These are phyloP conservation scores for Wilhelminamyces savonicus DNA, from an alignment of 805 yeast genomes.

Conservation along the genomic window DNA sequence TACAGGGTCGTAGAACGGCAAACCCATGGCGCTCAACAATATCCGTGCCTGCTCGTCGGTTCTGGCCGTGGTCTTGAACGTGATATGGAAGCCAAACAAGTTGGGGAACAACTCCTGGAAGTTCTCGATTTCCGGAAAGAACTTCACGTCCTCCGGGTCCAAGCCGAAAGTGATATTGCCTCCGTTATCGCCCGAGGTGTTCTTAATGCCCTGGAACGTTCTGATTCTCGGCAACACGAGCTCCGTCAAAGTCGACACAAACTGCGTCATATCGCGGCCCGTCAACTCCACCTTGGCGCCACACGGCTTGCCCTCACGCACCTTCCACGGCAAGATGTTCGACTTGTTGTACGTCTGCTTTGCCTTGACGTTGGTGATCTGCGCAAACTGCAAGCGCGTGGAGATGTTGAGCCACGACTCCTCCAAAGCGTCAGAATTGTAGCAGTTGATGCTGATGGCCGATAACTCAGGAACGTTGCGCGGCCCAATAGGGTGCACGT, in stretches of 20 bases:
- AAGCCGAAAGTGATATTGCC: slow-evolving; percentile 88
- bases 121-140: slow-evolving; percentile 90
- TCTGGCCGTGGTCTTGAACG: slow-evolving; percentile 82
- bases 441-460: slow-evolving; percentile 69
- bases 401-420: slow-evolving; percentile 69
- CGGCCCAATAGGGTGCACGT: slow-evolving; percentile 60
- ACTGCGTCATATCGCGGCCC: slow-evolving; percentile 83
- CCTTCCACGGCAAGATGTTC: slow-evolving; percentile 79
- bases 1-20: slow-evolving; percentile 52
- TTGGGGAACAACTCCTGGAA: slow-evolving; percentile 87
- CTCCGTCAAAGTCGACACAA: slow-evolving; percentile 80
- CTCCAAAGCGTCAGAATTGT: slow-evolving; percentile 63
- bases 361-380: slow-evolving; percentile 90
- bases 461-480: slow-evolving; percentile 67
- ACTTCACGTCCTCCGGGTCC: slow-evolving; percentile 65
- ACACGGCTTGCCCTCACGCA: slow-evolving; percentile 82
- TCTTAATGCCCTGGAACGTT: slow-evolving; percentile 74
- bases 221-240: slow-evolving; percentile 89
- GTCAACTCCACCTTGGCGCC: slow-evolving; percentile 78
- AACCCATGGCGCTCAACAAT: slow-evolving; percentile 71
- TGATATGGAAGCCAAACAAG: slow-evolving; percentile 80
- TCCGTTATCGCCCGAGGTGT: slow-evolving; percentile 70
- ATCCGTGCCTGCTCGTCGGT: slow-evolving; percentile 86
- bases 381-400: slow-evolving; percentile 77
- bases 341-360: slow-evolving; percentile 64